A percentile compares a stretch with the other conserved stretches of the same genome.
phyloP scores from a whole-genome alignment of 1,284 basidiomycete species.

The Porodaedalea pini region DNA sequence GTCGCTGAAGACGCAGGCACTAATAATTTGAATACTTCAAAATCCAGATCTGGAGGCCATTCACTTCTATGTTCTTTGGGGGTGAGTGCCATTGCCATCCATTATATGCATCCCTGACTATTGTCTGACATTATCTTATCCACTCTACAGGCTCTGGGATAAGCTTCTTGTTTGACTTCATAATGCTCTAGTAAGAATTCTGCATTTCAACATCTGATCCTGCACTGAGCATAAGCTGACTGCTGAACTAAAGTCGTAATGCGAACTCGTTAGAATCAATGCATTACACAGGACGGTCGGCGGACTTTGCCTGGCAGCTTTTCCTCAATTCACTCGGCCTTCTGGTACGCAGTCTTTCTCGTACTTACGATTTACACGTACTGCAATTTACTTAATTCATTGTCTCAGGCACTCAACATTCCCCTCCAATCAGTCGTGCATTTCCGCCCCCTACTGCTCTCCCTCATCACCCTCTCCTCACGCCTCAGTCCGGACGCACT shows the following conservation, averaged over 20 bases:
- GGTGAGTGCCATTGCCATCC: constrained; percentile 44
- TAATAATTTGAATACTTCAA: neutral
- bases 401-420: constrained; percentile 50
- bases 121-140: neutral
- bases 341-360: constrained; percentile 44
- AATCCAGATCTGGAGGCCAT: constrained; percentile 69
- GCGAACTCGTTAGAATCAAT: constrained; percentile 60
- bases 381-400: constrained; percentile 6
- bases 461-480: constrained; percentile 66
- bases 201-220: neutral
- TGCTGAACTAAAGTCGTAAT: constrained; percentile 47
- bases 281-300: constrained; percentile 56
- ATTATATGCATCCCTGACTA: neutral
- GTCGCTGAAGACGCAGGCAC: constrained; percentile 13
- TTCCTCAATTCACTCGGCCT: constrained; percentile 52
- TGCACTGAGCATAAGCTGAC: neutral
- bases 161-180: constrained; percentile 66
- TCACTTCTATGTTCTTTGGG: constrained; percentile 76
- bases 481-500: constrained; percentile 63
- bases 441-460: constrained; percentile 64
- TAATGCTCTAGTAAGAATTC: constrained; percentile 70
- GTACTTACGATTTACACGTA: neutral
- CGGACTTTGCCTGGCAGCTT: constrained; percentile 76
- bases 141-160: constrained; percentile 47
- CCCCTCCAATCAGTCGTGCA: constrained; percentile 61